Percentiles rank a stretch among this genome's conserved stretches.
phyloP scores from a whole-genome alignment of 2,329 filamentous ascomycete genomes.

The Paraphaeosphaeria sporulosa region DNA sequence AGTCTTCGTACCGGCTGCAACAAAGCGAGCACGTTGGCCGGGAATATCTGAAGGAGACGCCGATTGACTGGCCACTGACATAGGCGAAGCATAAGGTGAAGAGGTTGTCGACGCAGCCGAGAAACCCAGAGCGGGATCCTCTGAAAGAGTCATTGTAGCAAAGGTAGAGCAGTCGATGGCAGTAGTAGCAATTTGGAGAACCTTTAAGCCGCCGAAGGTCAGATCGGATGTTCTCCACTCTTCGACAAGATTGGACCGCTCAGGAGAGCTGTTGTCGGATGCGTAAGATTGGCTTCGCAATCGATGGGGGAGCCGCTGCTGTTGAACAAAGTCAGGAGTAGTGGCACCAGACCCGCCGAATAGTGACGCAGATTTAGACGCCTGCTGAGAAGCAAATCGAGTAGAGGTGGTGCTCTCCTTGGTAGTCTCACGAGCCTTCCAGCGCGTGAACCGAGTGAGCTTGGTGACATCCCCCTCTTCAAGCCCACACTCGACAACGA shows the following conservation, averaged over 20 bases:
- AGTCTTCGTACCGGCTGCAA: constrained; percentile 80
- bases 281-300: constrained; percentile 42
- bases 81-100: constrained; percentile 62
- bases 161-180: constrained; percentile 78
- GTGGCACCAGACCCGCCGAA: constrained; percentile 57
- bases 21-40: constrained; percentile 80
- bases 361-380: constrained; percentile 50
- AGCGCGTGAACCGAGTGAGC: constrained; percentile 67
- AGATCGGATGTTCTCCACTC: constrained; percentile 73
- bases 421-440: constrained; percentile 49
- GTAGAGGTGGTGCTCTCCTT: constrained; percentile 29
- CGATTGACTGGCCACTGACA: constrained; percentile 56
- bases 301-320: constrained; percentile 24
- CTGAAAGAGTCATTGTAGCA: constrained; percentile 73
- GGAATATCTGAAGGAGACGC: constrained; percentile 70
- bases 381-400: constrained; percentile 26
- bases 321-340: constrained; percentile 28
- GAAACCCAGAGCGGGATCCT: constrained; percentile 76
- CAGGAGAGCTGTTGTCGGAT: constrained; percentile 48
- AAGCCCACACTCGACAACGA: constrained; percentile 77
- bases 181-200: constrained; percentile 71
- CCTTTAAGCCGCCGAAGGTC: constrained; percentile 66
- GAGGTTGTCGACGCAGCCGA: constrained; percentile 62
- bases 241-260: constrained; percentile 53
- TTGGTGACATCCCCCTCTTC: constrained; percentile 63